Evolutionary conservation across 1,284 basidiomycete genomes (phyloP).

Genomic region (Filobasidium uniguttulatum): DNA sequence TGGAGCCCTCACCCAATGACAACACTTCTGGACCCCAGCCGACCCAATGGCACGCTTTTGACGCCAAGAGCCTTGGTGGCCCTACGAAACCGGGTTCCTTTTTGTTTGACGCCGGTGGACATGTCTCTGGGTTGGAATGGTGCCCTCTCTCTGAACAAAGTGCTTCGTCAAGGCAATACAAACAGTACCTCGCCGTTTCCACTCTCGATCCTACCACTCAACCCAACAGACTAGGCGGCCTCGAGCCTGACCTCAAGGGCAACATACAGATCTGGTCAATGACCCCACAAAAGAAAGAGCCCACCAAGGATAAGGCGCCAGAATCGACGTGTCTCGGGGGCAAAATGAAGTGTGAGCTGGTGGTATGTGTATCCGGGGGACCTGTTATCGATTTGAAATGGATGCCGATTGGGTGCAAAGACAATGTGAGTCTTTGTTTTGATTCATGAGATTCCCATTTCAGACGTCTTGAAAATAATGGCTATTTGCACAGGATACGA

Average conservation of each 20-base stretch:
- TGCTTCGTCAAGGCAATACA: constrained; percentile 43
- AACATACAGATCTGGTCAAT: constrained; percentile 38
- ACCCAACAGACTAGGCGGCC: constrained; percentile 18
- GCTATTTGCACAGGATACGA: neutral
- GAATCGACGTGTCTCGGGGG: constrained; percentile 11
- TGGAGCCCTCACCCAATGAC: constrained; percentile 1
- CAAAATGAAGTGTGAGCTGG: constrained; percentile 25
- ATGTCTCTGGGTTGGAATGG: constrained; percentile 80
- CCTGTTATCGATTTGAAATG: constrained; percentile 65
- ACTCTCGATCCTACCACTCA: constrained; percentile 43
- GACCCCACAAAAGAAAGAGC: constrained; percentile 6
- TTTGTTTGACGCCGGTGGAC: constrained; percentile 67
- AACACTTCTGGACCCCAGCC: constrained; percentile 13
- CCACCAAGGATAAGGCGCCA: constrained; percentile 3
- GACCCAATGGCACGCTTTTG: neutral
- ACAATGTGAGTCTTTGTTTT: constrained; percentile 37
- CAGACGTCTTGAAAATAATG: too few species aligned
- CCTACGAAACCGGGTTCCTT: constrained; percentile 38
- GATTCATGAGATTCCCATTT: too few species aligned
- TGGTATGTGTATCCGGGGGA: constrained; percentile 58
- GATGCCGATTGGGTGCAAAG: constrained; percentile 73
- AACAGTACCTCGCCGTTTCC: constrained; percentile 69
- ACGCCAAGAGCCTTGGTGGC: constrained; percentile 13
- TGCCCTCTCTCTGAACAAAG: constrained; percentile 59
- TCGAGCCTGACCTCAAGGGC: constrained; percentile 15